These are phyloP conservation scores for Mycosarcoma mackinlayi DNA, from an alignment of 1,284 basidiomycete species.

Conservation along the genomic window DNA sequence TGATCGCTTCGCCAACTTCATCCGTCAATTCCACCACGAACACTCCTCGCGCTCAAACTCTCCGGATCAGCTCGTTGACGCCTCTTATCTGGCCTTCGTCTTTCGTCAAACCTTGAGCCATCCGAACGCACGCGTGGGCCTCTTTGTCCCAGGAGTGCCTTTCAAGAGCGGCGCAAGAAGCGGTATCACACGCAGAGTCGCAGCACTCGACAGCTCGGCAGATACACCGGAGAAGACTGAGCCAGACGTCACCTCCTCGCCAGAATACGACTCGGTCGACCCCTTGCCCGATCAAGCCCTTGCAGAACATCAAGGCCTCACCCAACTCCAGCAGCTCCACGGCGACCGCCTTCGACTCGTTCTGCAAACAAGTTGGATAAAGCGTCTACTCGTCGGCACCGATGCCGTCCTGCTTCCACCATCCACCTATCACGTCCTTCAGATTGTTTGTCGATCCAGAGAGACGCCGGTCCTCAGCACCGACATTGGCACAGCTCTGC, in stretches of 20 bases:
- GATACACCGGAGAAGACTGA: neutral
- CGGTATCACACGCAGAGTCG: conserved; percentile 15
- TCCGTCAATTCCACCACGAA: conserved; percentile 74
- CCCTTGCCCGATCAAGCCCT: conserved; percentile 24
- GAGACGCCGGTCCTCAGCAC: conserved; percentile 81
- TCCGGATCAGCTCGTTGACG: conserved; percentile 75
- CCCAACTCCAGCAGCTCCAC: conserved; percentile 69
- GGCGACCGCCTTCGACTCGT: conserved; percentile 76
- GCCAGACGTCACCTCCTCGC: neutral
- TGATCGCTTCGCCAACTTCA: conserved; percentile 77
- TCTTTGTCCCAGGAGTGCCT: conserved; percentile 23
- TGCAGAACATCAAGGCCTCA: conserved; percentile 59
- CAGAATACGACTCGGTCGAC: conserved; percentile 33
- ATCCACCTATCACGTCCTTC: conserved; percentile 85
- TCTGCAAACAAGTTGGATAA: conserved; percentile 78
- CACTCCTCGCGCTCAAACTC: conserved; percentile 67
- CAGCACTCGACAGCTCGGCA: conserved; percentile 11
- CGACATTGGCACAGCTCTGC: conserved; percentile 79
- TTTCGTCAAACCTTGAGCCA: conserved; percentile 81
- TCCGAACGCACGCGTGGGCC: conserved; percentile 77
- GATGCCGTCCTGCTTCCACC: conserved; percentile 80
- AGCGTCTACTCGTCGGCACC: conserved; percentile 82
- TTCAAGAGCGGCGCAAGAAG: conserved; percentile 17
- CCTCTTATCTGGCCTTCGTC: conserved; percentile 80
- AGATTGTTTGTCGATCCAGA: conserved; percentile 82